Conservation (phyloP, 306 rosid genomes). For the Benincasa hispida region DNA sequence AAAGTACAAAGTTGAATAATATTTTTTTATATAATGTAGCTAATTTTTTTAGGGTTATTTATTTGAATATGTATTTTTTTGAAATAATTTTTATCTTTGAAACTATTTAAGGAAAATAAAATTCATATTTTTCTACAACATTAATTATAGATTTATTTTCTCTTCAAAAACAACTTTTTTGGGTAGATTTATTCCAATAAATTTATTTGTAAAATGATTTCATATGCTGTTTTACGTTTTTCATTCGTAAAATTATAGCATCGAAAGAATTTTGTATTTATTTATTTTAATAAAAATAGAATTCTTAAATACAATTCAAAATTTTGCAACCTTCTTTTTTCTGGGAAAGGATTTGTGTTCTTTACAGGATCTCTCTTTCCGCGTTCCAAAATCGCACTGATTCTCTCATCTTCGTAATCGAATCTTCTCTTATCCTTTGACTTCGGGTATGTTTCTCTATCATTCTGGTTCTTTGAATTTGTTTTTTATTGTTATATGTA, state of each 20-base stretch:
- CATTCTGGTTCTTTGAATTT: not conserved
- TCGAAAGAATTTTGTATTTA: not conserved
- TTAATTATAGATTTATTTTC: not conserved
- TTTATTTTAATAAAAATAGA: not conserved
- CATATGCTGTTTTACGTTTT: not conserved
- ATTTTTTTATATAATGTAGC: no score
- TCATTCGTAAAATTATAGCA: not conserved
- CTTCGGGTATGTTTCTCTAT: not conserved
- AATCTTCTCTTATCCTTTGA: not conserved
- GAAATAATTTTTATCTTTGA: no score
- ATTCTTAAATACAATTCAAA: not conserved
- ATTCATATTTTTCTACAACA: not conserved
- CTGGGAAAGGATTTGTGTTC: slow-evolving; percentile 1
- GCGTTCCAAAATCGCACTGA: not conserved
- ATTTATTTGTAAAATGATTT: not conserved
- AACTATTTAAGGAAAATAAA: not conserved
- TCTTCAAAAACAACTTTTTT: no score
- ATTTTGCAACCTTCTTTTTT: not conserved
- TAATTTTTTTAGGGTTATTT: no score
- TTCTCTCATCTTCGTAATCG: not conserved
- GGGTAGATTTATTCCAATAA: not conserved
- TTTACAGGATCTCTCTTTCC: not conserved
- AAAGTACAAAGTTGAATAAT: no score
- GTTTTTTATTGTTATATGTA: not conserved
- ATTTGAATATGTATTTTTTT: no score